A percentile compares a stretch with the other conserved stretches of the same genome.
Evolutionary conservation across 192 early-diverging fungal genomes (phyloP).

Genomic region (Thoreauomyces humboldtii): DNA sequence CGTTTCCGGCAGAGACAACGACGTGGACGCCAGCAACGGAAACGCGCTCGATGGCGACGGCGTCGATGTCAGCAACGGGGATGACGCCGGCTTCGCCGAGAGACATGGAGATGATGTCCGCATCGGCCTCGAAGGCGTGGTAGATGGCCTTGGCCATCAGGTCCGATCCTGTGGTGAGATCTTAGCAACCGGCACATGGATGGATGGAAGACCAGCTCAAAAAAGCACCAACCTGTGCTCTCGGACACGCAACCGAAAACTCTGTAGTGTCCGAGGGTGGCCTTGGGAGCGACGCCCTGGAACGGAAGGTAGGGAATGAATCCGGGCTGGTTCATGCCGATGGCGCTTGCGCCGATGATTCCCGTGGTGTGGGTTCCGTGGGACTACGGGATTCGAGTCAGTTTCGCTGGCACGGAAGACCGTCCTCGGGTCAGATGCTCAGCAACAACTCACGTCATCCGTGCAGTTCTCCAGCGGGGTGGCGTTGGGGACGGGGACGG

Average conservation of each 20-base stretch:
- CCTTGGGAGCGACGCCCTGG: slow-evolving; percentile 81
- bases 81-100: slow-evolving; percentile 48
- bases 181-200: too few relatives aligned
- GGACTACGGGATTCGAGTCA: too few relatives aligned
- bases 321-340: slow-evolving; percentile 4
- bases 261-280: slow-evolving; percentile 74
- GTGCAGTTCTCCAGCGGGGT: slow-evolving; percentile 48
- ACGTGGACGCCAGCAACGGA: slow-evolving; percentile 38
- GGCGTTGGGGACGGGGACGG: slow-evolving; percentile 19
- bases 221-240: too few relatives aligned
- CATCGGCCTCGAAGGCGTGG: slow-evolving; percentile 62
- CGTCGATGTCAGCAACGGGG: slow-evolving; percentile 43
- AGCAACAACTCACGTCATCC: too few relatives aligned
- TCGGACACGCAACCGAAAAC: slow-evolving; percentile 67
- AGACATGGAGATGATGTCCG: slow-evolving; percentile 83
- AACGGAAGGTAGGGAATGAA: slow-evolving; percentile 16
- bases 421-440: too few relatives aligned
- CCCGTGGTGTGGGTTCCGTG: slow-evolving; percentile 57
- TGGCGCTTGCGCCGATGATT: slow-evolving; percentile 42
- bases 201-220: too few relatives aligned
- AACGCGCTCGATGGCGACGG: slow-evolving; percentile 56
- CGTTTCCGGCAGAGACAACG: slow-evolving; percentile 73
- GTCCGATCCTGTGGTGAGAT: slow-evolving; percentile 63
- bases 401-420: too few relatives aligned
- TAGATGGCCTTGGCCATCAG: slow-evolving; percentile 75